Conservation (phyloP, 2,329 filamentous ascomycete species). For the Beauveria bassiana region DNA sequence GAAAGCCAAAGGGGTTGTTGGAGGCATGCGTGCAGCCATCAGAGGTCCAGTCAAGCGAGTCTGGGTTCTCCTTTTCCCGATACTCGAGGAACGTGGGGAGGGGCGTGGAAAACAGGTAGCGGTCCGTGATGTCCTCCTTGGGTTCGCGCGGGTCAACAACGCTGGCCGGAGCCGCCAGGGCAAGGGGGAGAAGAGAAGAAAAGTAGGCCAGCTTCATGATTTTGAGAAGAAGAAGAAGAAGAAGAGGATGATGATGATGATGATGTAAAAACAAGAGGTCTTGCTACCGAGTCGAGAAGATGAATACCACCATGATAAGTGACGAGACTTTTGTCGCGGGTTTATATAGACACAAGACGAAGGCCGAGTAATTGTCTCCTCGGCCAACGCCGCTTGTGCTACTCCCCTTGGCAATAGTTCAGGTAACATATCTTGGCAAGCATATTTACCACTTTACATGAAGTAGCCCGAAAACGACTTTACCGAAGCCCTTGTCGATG, state of each 20-base stretch:
- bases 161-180: conserved; percentile 23
- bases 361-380: too few relatives aligned
- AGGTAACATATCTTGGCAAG: not conserved
- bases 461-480: not conserved
- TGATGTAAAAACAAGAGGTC: not conserved
- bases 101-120: not conserved
- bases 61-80: not conserved
- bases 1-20: conserved; percentile 19
- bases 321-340: not conserved
- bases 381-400: too few relatives aligned
- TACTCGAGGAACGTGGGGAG: not conserved
- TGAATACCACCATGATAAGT: not conserved
- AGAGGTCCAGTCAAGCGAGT: conserved; percentile 15
- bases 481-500: not conserved
- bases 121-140: not conserved
- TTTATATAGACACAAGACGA: not conserved
- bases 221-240: not conserved
- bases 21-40: conserved; percentile 20
- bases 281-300: not conserved
- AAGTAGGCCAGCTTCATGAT: conserved; percentile 4
- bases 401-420: not conserved
- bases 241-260: too few relatives aligned
- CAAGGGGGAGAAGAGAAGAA: not conserved
- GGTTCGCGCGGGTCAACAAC: conserved; percentile 19
- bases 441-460: not conserved